Base-by-base conservation (phyloP, 441 rosid genomes). In the Gossypium trilobum region DNA sequence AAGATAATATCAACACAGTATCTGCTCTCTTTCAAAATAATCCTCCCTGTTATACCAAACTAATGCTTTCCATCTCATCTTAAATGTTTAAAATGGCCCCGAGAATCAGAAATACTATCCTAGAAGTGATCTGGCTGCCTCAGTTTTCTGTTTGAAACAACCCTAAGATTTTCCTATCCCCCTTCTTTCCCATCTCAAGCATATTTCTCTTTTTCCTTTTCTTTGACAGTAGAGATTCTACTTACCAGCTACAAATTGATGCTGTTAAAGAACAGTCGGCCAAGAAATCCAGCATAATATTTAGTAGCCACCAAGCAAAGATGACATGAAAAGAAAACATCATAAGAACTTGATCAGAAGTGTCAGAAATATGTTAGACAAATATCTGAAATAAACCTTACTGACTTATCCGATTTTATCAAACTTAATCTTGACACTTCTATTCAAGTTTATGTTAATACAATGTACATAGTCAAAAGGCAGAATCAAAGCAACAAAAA, bases 201-300 rank as follows among this genome's bases (percentile, higher is more conserved):
- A 25, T 33, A 52, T 33, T 57, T 62, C 13, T 3, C 6, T 11
- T 60, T 56, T 74, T 39, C 36, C 57, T 25, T 11, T 66, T 31
- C 29, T 68, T 4, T 17, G 56, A 33, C 51, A 63, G 59, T 54
- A 59, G 61, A 74, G 73, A 68, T 33, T 8, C 72, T 56, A 82
- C 93, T 87, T 82, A 88, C 98, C 97, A 55, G 98, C 96, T 72
- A 92, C 99, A 81, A 95, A 91, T 86, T 92, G 99, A 88, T 92
- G 89, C 99, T 95, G 88, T 82, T 75, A 80, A 71, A 80, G 78
- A 77, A 70, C 19, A 67, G 56, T 72, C 63, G 69, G 75, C 77
- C 77, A 42, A 71, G 56, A 51, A 22, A 71, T 55, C 75, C 82
- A 68, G 62, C 61, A 71, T 44, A 54, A 62, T 62, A 71, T 68